These are phyloP conservation scores for Acrocalymma vagum DNA, from an alignment of 2,329 filamentous ascomycete genomes.

Conservation along the genomic window DNA sequence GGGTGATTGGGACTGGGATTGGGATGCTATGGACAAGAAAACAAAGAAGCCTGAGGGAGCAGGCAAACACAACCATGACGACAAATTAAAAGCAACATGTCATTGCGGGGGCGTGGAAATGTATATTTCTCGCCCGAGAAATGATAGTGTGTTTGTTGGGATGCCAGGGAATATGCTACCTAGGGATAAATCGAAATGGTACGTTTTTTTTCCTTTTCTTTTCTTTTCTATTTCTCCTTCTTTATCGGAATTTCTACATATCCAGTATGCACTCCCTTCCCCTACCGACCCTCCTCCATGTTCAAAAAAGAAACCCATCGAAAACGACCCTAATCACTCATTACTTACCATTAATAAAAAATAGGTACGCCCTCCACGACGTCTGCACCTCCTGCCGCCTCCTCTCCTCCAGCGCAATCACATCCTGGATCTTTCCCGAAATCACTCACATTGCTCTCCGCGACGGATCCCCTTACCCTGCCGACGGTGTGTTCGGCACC, in stretches of 20 bases:
- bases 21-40: too few species aligned
- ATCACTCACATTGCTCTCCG: conserved; percentile 63
- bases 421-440: conserved; percentile 73
- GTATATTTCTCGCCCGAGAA: conserved; percentile 64
- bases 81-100: conserved; percentile 56
- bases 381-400: conserved; percentile 69
- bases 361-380: conserved; percentile 58
- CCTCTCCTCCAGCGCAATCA: conserved; percentile 68
- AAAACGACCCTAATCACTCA: too few species aligned
- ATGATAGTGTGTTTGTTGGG: conserved; percentile 57
- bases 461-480: conserved; percentile 49
- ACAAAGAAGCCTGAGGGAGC: not conserved
- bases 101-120: conserved; percentile 66
- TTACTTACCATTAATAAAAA: not conserved
- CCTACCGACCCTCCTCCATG: too few species aligned
- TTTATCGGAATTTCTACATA: too few species aligned
- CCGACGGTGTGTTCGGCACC: conserved; percentile 45
- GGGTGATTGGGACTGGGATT: too few species aligned
- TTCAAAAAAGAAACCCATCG: too few species aligned
- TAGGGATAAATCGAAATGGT: conserved; percentile 65
- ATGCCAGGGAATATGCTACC: conserved; percentile 63
- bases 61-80: conserved; percentile 12
- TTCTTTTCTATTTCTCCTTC: too few species aligned
- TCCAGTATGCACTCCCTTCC: not conserved
- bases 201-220: too few species aligned